These are phyloP conservation scores for Metschnikowia koreensis DNA, from an alignment of 805 yeast species.

Conservation along the genomic window DNA sequence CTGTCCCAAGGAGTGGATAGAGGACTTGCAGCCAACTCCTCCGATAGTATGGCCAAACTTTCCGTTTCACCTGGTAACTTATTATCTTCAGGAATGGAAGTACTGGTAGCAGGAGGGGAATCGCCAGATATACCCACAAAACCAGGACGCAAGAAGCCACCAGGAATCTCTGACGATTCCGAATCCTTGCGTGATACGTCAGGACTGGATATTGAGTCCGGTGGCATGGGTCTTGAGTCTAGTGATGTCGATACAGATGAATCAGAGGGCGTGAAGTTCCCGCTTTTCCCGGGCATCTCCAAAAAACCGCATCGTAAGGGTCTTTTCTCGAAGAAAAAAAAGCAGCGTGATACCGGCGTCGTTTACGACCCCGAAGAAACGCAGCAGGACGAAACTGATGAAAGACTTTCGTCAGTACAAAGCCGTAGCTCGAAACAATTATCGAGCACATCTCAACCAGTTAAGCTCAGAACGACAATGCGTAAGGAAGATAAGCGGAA, in stretches of 20 bases:
- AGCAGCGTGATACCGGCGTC: slow-evolving; percentile 7
- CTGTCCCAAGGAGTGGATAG: slow-evolving; percentile 31
- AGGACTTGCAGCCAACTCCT: slow-evolving; percentile 21
- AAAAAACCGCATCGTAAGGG: slow-evolving; percentile 13
- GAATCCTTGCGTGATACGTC: slow-evolving; percentile 2
- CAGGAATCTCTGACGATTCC: slow-evolving; percentile 3
- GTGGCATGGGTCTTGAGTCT: not conserved
- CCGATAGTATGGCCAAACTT: slow-evolving; percentile 17
- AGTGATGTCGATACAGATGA: slow-evolving; percentile 11
- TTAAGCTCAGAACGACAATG: slow-evolving; percentile 52
- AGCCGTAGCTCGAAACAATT: slow-evolving; percentile 2
- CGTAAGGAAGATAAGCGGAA: slow-evolving; percentile 42
- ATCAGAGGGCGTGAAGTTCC: slow-evolving; percentile 21
- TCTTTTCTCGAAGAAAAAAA: slow-evolving; percentile 12
- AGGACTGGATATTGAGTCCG: slow-evolving; percentile 10
- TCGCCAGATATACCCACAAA: not conserved
- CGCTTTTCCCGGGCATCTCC: slow-evolving; percentile 33
- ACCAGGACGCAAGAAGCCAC: slow-evolving; percentile 17
- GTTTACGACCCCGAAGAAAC: slow-evolving; percentile 10
- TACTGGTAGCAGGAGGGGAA: slow-evolving; percentile 13
- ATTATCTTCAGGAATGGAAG: slow-evolving; percentile 9
- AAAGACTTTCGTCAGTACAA: not conserved
- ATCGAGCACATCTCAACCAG: slow-evolving; percentile 13
- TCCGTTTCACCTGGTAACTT: slow-evolving; percentile 14
- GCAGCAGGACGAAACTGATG: slow-evolving; percentile 9